Base-by-base conservation (phyloP, 768 basidiomycete genomes). In the Phlegmacium glaucopus region DNA sequence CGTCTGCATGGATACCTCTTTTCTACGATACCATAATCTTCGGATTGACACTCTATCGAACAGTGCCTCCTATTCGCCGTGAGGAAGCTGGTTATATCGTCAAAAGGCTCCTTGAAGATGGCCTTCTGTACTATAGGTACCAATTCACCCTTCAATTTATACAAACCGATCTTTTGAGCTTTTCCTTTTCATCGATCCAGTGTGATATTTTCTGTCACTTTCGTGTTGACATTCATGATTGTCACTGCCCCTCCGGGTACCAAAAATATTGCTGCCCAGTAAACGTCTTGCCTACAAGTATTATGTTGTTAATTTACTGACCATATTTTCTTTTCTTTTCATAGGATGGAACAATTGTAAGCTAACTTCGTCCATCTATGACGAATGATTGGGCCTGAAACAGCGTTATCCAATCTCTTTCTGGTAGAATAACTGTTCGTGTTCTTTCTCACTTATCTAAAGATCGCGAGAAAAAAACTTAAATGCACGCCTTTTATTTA, bases 1-100 rank as follows among this genome's bases (percentile, higher is more conserved):
- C 82, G 49, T 75, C 74, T 1, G 76, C 75, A 1, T 78, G 75
- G 75, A 54, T 78, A 1, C 76, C 76, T 4, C 65, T 78, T 35
- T 59, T 75, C 15, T 78, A 76, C 47, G 74, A 78, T 47, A 76
- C 72, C 1, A 63, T 70, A 38, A 61, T 76, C 18, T 62, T 76
- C 37, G 55, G 49, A 4, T 56, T 77, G 13, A 75, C 73, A 0
- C 54, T 77, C 17, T 57, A 61, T 44, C 64, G 65, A 15, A 72
- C 71, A 2, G 40, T 71, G 1, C 75, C 74, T 6, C 57, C 67
- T 1, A 61, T 72, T 13, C 54, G 61, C 25, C 60, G 61, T 28
- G 53, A 57, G 50, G 61, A 64, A 42, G 61, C 65, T 3, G 62
- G 66, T 11, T 79, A 62, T 42, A 64, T 76, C 22, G 57, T 72